A percentile compares a stretch with the other conserved stretches of the same genome.
These are phyloP conservation scores for Fusarium multiceps DNA, from an alignment of 2,329 filamentous ascomycete genomes.

Conservation along the genomic window DNA sequence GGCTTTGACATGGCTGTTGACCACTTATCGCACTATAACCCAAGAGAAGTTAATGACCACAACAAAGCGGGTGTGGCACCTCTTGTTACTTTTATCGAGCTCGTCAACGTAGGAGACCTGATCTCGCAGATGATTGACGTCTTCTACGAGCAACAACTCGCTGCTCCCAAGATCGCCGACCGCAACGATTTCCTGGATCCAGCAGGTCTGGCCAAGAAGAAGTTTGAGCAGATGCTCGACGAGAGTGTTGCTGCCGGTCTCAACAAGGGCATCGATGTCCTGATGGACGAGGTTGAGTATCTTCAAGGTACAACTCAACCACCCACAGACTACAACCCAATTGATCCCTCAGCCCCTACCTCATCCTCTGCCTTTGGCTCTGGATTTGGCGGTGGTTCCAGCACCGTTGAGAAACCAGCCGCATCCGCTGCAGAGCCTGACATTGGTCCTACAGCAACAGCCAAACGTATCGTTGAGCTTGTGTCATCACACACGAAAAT, in stretches of 20 bases:
- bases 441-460: conserved; percentile 80
- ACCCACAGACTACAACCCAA: conserved; percentile 91
- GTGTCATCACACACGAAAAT: conserved; percentile 91
- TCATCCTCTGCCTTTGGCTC: conserved; percentile 34
- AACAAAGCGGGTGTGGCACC: conserved; percentile 83
- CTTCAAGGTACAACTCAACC: conserved; percentile 88
- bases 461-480: conserved; percentile 82
- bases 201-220: conserved; percentile 94
- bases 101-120: conserved; percentile 97
- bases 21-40: conserved; percentile 91
- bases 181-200: conserved; percentile 95
- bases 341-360: conserved; percentile 39
- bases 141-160: conserved; percentile 96
- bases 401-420: conserved; percentile 36
- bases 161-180: conserved; percentile 83
- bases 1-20: conserved; percentile 94
- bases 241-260: conserved; percentile 94
- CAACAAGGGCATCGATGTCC: conserved; percentile 96
- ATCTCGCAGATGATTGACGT: conserved; percentile 99
- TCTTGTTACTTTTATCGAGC: conserved; percentile 92
- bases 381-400: conserved; percentile 32
- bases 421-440: conserved; percentile 54
- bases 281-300: conserved; percentile 98
- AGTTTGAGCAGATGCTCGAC: conserved; percentile 98
- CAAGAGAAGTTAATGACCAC: conserved; percentile 80